These are phyloP conservation scores for Bolboschoenus planiculmis DNA, from an alignment of 176 grass and related monocot species.

Conservation along the genomic window DNA sequence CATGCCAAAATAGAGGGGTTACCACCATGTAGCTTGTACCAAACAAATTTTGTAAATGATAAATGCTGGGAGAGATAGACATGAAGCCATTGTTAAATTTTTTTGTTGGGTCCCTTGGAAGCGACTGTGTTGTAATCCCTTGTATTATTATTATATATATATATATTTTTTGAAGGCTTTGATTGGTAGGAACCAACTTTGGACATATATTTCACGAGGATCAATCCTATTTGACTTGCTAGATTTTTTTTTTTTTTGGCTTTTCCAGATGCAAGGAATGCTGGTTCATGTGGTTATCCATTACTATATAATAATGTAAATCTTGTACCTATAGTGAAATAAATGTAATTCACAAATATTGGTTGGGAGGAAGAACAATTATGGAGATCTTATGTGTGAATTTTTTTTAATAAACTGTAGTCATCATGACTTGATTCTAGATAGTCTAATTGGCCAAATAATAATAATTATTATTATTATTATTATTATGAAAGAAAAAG, in stretches of 20 bases:
- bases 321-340: not conserved
- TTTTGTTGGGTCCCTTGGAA: constrained; percentile 18
- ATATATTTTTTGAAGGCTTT: not conserved
- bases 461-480: no score
- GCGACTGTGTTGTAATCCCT: constrained; percentile 18
- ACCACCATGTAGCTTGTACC: not conserved
- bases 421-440: not conserved
- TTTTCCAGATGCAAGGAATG: not conserved
- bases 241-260: not conserved
- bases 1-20: constrained; percentile 9
- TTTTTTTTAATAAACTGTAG: not conserved
- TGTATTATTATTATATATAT: no score
- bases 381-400: not conserved
- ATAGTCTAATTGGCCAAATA: no score
- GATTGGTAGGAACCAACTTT: not conserved
- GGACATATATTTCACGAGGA: constrained; percentile 7
- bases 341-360: not conserved
- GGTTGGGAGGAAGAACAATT: not conserved
- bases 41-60: not conserved
- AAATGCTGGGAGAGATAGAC: constrained; percentile 14
- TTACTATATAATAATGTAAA: not conserved
- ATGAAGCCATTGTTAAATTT: constrained; percentile 12
- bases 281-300: not conserved
- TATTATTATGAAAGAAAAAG: not conserved
- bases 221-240: constrained; percentile 2